A percentile compares a stretch with the other conserved stretches of the same genome.
These are phyloP conservation scores for Malbranchea zuffiana DNA, from an alignment of 2,329 filamentous ascomycete species.

Conservation along the genomic window DNA sequence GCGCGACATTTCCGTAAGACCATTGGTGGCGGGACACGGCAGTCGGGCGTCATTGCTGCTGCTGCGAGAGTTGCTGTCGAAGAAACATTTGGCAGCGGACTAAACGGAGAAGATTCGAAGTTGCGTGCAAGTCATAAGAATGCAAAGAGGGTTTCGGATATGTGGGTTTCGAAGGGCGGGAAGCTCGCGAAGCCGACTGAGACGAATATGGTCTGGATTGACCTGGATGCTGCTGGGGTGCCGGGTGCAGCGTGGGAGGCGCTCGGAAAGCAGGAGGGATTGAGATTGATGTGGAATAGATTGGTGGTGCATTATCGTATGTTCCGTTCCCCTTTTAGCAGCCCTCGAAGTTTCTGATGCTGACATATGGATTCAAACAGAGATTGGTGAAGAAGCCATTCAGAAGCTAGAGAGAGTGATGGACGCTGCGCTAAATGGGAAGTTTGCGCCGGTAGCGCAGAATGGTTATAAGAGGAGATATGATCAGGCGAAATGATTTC, in stretches of 20 bases:
- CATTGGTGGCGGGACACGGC: conserved; percentile 67
- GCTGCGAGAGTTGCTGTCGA: conserved; percentile 67
- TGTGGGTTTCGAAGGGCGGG: conserved; percentile 62
- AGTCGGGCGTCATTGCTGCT: conserved; percentile 64
- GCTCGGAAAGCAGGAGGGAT: conserved; percentile 46
- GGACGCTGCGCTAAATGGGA: conserved; percentile 16
- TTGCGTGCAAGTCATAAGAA: conserved; percentile 50
- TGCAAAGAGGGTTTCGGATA: conserved; percentile 50
- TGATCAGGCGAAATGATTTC: no score
- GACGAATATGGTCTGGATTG: conserved; percentile 89
- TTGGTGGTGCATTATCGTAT: conserved; percentile 58
- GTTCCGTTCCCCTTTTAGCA: conserved; percentile 15
- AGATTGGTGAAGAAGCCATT: conserved; percentile 35
- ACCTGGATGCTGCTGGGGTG: conserved; percentile 53
- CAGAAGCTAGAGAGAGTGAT: conserved; percentile 21
- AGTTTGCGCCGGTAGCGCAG: background rate
- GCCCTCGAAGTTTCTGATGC: background rate
- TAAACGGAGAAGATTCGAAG: conserved; percentile 50
- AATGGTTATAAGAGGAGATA: conserved; percentile 3
- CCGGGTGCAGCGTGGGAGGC: conserved; percentile 43
- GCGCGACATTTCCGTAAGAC: conserved; percentile 69
- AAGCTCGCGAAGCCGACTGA: conserved; percentile 58
- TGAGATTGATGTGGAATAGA: conserved; percentile 47
- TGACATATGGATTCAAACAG: conserved; percentile 14
- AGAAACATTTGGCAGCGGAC: conserved; percentile 58